A percentile compares a stretch with the other conserved stretches of the same genome.
Evolutionary conservation across 1,284 basidiomycete species (phyloP).

Genomic region (Rhizoctonia solani): DNA sequence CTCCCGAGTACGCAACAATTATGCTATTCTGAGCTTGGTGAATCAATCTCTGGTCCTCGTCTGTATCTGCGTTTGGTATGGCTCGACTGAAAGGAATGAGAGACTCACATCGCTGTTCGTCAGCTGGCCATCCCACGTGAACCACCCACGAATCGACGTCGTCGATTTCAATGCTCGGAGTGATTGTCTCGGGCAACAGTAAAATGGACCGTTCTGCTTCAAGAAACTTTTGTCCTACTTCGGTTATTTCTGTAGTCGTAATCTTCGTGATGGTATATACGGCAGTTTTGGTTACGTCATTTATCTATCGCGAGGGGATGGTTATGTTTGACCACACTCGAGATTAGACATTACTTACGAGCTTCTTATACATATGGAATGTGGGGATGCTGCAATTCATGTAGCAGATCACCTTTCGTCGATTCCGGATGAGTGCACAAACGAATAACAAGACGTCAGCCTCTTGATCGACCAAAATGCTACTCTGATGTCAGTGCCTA

Average conservation of each 20-base stretch:
- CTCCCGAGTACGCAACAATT: not conserved
- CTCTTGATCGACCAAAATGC: constrained; percentile 3
- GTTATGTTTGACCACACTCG: not conserved
- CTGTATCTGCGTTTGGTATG: not conserved
- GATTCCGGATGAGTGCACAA: not conserved
- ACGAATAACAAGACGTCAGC: not conserved
- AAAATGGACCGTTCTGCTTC: not conserved
- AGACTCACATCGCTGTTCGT: not conserved
- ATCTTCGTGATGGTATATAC: not conserved
- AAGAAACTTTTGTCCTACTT: not conserved
- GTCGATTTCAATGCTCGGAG: not conserved
- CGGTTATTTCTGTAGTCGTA: not conserved
- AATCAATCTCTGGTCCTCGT: not conserved
- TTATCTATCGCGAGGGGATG: not conserved
- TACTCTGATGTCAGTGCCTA: not conserved
- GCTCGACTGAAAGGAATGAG: too few species aligned
- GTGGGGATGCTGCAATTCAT: not conserved
- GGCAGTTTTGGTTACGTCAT: not conserved
- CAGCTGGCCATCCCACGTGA: constrained; percentile 12
- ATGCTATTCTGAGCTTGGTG: not conserved
- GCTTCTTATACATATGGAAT: not conserved
- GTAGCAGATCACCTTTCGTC: constrained; percentile 2
- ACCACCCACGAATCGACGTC: not conserved
- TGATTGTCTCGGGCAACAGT: not conserved
- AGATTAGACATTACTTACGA: constrained; percentile 1